These are phyloP conservation scores for Ligustrum vulgare DNA, from an alignment of 257 asterid genomes.

Conservation along the genomic window DNA sequence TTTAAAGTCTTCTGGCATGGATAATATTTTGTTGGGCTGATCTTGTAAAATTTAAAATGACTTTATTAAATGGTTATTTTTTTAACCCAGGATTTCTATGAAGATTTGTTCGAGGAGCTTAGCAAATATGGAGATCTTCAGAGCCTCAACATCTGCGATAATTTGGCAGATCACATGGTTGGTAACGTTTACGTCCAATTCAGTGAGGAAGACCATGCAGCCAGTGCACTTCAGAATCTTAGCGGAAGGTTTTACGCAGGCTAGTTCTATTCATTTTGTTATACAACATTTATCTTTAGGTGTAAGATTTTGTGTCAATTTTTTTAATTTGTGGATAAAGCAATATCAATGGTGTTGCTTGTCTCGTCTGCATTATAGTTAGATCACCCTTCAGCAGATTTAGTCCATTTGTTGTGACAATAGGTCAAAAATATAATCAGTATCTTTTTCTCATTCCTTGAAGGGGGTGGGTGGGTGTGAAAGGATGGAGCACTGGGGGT, in stretches of 20 bases:
- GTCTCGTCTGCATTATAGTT: neutral
- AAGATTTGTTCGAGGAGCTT: conserved; percentile 81
- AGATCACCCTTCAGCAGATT: neutral
- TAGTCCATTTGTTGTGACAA: neutral
- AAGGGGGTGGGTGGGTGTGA: neutral
- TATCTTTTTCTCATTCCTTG: neutral
- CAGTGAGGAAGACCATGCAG: conserved; percentile 88
- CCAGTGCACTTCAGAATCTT: conserved; percentile 76
- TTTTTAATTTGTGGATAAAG: neutral
- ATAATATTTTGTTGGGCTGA: neutral
- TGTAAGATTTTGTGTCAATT: neutral
- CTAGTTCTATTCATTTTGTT: conserved; percentile 20
- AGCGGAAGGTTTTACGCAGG: conserved; percentile 84
- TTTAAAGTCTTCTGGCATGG: neutral
- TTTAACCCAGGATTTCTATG: conserved; percentile 64
- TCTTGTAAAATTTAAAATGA: neutral
- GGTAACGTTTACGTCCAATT: conserved; percentile 86
- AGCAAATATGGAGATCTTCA: conserved; percentile 90
- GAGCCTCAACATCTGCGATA: conserved; percentile 82
- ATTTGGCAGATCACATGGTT: conserved; percentile 93
- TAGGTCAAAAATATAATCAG: neutral
- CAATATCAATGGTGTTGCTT: neutral
- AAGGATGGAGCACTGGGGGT: too few species aligned
- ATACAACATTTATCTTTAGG: neutral
- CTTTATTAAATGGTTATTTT: neutral